Evolutionary conservation across 1,284 basidiomycete species (phyloP), one percentile per base, ranked within the genome.

Genomic region (Melanopsichium pennsylvanicum): DNA sequence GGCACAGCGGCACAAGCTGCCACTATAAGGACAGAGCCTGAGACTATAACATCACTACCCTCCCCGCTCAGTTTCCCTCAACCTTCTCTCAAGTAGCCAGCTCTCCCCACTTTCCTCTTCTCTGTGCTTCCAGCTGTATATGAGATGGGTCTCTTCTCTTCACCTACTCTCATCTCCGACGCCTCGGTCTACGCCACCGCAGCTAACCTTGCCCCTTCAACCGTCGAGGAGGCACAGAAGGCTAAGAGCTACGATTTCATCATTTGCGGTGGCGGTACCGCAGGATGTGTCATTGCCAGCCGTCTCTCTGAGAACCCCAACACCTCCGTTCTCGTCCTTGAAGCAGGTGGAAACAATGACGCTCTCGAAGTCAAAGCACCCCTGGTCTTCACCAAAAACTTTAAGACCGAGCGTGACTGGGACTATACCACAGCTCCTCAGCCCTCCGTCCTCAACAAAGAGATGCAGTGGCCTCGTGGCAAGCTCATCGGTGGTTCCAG

Each of bases 401-500:
- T 74, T 54, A 60, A 52, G 47, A 62, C 61, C 23, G 69, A 66
- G 18, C 43, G 61, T 5, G 73, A 75, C 47, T 75, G 73, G 73
- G 59, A 73, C 51, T 75, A 75, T 46, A 63, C 67, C 49, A 75
- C 73, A 31, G 57, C 58, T 0, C 46, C 67, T 4, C 70, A 75
- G 54, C 5, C 49, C 22, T 15, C 56, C 5, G 50, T 75, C 33
- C 43, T 36, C 32, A 54, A 57, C 48, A 33, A 46, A 12, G 50
- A 68, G 52, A 55, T 69, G 44, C 67, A 64, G 48, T 74, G 67
- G 71, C 71, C 72, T 2, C 48, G 72, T 18, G 68, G 70, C 22
- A 67, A 68, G 50, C 39, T 71, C 18, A 43, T 73, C n/a, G 67
- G 84, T 4, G 84, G 84, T 0, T 81, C 75, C 0, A 82, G 83